Evolutionary conservation across 2,329 filamentous ascomycete species (phyloP).

Genomic region (Fusarium illudens): DNA sequence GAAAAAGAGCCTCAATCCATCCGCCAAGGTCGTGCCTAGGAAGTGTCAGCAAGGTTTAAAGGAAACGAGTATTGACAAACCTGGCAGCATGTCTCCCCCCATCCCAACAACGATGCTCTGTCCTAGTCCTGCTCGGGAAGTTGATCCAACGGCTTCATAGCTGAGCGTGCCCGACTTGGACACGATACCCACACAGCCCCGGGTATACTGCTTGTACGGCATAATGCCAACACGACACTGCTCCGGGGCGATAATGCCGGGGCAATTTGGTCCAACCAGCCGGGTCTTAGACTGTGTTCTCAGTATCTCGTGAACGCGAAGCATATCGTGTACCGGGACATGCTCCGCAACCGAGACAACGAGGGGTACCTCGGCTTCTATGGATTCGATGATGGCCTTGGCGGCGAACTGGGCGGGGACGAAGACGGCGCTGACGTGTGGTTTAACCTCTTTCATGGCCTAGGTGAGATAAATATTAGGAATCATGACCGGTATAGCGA

Average conservation of each 20-base stretch:
- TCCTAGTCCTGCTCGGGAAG: conserved; percentile 76
- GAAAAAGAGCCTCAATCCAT: conserved; percentile 74
- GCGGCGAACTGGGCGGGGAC: conserved; percentile 74
- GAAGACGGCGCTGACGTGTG: conserved; percentile 77
- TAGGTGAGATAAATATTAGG: conserved; percentile 9
- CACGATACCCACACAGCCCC: conserved; percentile 76
- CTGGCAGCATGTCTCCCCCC: conserved; percentile 78
- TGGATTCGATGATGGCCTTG: conserved; percentile 75
- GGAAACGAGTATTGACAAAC: conserved; percentile 40
- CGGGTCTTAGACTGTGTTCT: conserved; percentile 75
- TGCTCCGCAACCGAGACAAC: conserved; percentile 84
- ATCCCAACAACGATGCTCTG: conserved; percentile 82
- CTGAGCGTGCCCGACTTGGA: conserved; percentile 84
- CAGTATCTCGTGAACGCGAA: conserved; percentile 74
- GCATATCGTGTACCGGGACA: conserved; percentile 79
- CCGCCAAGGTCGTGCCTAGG: conserved; percentile 70
- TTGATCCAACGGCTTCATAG: conserved; percentile 80
- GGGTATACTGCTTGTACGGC: conserved; percentile 52
- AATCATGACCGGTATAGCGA: not conserved
- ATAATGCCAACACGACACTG: conserved; percentile 64
- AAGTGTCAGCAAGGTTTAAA: not conserved
- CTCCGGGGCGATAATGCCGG: conserved; percentile 79
- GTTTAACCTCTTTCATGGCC: conserved; percentile 51
- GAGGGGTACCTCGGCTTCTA: conserved; percentile 80
- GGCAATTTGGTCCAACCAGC: conserved; percentile 82